Percentiles rank a stretch among this genome's conserved stretches.
Evolutionary conservation across 176 grass and related monocot species (phyloP).

Genomic region (Eleusine indica): DNA sequence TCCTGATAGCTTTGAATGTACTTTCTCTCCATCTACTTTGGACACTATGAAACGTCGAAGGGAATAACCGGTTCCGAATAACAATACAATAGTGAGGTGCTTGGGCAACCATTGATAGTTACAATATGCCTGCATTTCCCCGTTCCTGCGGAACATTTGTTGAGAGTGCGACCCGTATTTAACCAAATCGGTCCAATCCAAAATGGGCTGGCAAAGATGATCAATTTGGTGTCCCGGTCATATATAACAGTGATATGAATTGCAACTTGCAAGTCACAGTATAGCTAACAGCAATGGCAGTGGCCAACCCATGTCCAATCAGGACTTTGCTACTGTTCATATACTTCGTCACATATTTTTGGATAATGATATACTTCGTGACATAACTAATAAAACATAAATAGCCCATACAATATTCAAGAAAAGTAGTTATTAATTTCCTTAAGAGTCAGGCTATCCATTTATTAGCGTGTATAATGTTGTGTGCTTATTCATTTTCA

Average conservation of each 20-base stretch:
- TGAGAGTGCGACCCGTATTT: not conserved
- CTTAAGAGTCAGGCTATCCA: not conserved
- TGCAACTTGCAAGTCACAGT: not conserved
- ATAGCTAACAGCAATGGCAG: not conserved
- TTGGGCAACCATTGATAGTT: not conserved
- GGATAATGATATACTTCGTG: not conserved
- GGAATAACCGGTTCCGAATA: not conserved
- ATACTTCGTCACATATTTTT: not conserved
- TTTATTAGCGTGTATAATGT: not conserved
- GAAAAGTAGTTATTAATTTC: not conserved
- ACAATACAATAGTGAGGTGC: not conserved
- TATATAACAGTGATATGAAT: not conserved
- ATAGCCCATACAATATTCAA: not conserved
- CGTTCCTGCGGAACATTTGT: not conserved
- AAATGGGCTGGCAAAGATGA: not conserved
- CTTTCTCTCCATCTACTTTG: not conserved
- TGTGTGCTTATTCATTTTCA: not conserved
- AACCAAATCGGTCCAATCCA: conserved; percentile 13
- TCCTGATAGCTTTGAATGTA: not conserved
- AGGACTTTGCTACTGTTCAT: not conserved
- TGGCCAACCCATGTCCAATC: not conserved
- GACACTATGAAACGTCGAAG: not conserved
- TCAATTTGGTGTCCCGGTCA: not conserved
- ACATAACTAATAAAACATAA: not conserved
- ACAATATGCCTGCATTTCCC: not conserved